Base-by-base conservation (phyloP, 306 rosid species). In the Ormosia semicastrata region DNA sequence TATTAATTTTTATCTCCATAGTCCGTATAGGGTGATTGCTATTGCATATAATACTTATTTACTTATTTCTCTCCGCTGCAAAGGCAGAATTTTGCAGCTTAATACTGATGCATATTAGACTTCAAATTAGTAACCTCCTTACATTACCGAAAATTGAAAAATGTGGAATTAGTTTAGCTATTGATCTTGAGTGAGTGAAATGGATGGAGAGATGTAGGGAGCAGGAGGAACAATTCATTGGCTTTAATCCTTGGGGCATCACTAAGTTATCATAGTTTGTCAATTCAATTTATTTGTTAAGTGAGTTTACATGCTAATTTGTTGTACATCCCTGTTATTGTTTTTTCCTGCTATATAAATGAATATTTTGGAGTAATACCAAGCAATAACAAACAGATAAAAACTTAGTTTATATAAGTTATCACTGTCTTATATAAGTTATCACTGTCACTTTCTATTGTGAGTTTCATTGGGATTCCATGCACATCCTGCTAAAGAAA, bases 211-310 rank as follows among this genome's bases (percentile, higher is more conserved):
- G 76, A 76, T 43, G 12, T 10, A 10, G 15, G 63, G 57, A 36
- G 30, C 71, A 47, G 79, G 66, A 52, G 62, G 58, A 77, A 71
- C 62, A 59, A 58, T 81, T 53, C 33, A 30, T 4, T 15, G 66
- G 57, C 60, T 85, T 71, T 73, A 71, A 64, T 39, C 67, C 18
- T 50, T 40, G 60, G 52, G 17, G 9, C 30, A 46, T 34, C 47
- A 15, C 52, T 15, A 63, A 34, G 24, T 72, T 52, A 39, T 76
- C 60, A 64, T 24, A 14, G 8, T 7, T 37, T 39, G 15, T 60
- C 41, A 36, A 43, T 59, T 40, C 43, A 6, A 66, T 44, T 44
- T 44, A 14, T 53, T 54, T 65, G 59, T 40, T 8, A 63, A 46
- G 5, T 36, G 57, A 49, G n/a, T 13, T 70, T 37, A 5, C 71